Base-by-base conservation (phyloP, 1,284 basidiomycete genomes). In the Rhodotorula mucilaginosa region DNA sequence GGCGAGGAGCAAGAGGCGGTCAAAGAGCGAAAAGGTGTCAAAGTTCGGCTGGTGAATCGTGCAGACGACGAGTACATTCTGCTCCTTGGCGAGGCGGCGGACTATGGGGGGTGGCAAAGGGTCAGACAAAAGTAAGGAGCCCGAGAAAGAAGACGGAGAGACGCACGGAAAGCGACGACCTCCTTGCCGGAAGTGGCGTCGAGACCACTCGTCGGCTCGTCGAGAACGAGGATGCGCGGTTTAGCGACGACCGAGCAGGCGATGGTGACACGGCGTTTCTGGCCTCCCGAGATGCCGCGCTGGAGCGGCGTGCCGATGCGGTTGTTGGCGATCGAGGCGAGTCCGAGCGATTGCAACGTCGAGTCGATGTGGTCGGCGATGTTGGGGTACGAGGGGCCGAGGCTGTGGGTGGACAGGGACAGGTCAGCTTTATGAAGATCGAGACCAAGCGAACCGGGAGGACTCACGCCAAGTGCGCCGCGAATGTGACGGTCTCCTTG, bases 211-310 rank as follows among this genome's bases (percentile, higher is more conserved):
- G 81, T 82, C 0, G 82, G 82, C 73, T 83, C 83, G 69, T 83
- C 83, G 26, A 83, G 78, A 68, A 83, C 80, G n/a, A 83, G 77
- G 2, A 83, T 64, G 58, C 54, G 68, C 15, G 82, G 81, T 2
- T 77, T 76, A 7, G 80, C 80, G 13, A 83, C 80, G 16, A 83
- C 72, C 5, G 77, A 76, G 66, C 76, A 79, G 15, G 80, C 82
- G 71, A 82, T 79, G 2, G 78, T 79, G 26, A 82, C 80, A 0
- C 82, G 71, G 7, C 81, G 70, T 65, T 81, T 81, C 71, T 83
- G 82, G 1, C 83, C 83, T 12, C 82, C 82, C 5, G 75, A 77
- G 70, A 83, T 79, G 21, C 83, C 83, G 34, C 82, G 79, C 58
- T 80, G 79, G 51, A 84, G 78, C 6, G 82, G 80, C 1, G 81